These are phyloP conservation scores for Pneumocystis murina DNA, from an alignment of 1,139 yeast species.

Conservation along the genomic window DNA sequence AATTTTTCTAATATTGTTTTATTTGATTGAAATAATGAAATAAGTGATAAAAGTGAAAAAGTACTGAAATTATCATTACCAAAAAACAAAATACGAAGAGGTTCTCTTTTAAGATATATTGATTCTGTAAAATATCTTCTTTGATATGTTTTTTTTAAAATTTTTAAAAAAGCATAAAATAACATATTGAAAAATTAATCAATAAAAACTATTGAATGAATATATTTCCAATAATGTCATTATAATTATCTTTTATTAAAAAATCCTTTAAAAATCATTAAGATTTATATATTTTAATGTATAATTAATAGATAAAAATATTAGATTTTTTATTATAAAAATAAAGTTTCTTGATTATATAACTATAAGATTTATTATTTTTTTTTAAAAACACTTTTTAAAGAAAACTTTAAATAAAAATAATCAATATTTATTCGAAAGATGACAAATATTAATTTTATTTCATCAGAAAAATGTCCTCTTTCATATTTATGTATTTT, in stretches of 20 bases:
- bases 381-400: not conserved
- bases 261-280: too few relatives aligned
- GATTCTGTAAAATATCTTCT: not conserved
- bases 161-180: not conserved
- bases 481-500: conserved; percentile 17
- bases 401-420: not conserved
- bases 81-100: conserved; percentile 1
- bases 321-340: too few relatives aligned
- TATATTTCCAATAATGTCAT: not conserved
- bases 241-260: not conserved
- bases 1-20: not conserved
- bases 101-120: not conserved
- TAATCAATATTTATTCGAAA: not conserved
- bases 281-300: too few relatives aligned
- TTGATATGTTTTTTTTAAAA: not conserved
- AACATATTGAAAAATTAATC: not conserved
- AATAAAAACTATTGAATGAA: not conserved
- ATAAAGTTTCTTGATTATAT: too few relatives aligned
- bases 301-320: too few relatives aligned
- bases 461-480: conserved; percentile 2
- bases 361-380: too few relatives aligned
- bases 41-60: conserved; percentile 17
- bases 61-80: not conserved
- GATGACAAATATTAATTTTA: not conserved
- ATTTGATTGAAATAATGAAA: not conserved